These are phyloP conservation scores for Calonectria hongkongensis DNA, from an alignment of 2,329 filamentous ascomycete species.

Conservation along the genomic window DNA sequence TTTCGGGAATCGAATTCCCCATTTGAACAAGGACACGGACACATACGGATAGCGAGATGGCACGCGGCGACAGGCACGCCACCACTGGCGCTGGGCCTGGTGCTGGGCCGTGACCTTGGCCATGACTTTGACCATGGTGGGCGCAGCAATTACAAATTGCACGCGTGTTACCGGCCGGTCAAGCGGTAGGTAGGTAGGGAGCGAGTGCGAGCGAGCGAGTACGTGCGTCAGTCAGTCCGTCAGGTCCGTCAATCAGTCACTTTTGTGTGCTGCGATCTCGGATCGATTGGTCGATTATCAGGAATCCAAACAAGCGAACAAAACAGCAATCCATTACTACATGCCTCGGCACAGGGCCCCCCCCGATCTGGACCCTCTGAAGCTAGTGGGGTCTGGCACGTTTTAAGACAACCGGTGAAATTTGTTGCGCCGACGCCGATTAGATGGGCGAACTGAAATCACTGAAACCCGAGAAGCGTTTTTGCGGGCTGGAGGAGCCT, in stretches of 20 bases:
- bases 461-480: not conserved
- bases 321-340: constrained; percentile 32
- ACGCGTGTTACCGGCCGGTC: constrained; percentile 11
- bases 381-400: constrained; percentile 11
- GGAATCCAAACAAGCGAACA: not conserved
- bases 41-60: not conserved
- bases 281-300: not conserved
- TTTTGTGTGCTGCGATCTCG: not conserved
- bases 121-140: not conserved
- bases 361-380: constrained; percentile 44
- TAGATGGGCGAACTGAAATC: constrained; percentile 7
- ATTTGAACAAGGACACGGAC: constrained; percentile 13
- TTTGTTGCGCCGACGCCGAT: constrained; percentile 50
- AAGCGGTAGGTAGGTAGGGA: not conserved
- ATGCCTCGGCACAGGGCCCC: constrained; percentile 50
- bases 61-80: constrained; percentile 5
- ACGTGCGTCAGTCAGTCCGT: no score
- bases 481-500: not conserved
- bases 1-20: constrained; percentile 23
- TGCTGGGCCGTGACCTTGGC: not conserved
- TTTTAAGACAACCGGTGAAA: constrained; percentile 45
- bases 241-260: not conserved
- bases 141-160: constrained; percentile 20
- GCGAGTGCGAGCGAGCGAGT: not conserved
- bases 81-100: not conserved